phyloP scores from a whole-genome alignment of 148 eudicot species.

The Suaeda aralocaspica region DNA sequence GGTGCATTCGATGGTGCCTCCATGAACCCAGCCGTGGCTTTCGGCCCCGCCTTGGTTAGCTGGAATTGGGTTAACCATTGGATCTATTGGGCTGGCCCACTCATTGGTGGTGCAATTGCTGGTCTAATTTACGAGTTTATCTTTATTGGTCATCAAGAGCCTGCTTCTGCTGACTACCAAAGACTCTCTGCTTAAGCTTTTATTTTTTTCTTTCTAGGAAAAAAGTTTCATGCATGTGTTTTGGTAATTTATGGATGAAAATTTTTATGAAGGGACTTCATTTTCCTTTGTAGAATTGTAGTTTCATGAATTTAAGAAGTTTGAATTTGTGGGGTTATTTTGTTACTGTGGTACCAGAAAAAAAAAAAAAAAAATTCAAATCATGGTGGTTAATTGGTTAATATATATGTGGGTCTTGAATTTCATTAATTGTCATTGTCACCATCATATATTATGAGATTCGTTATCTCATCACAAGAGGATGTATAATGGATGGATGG shows the following conservation, averaged over 20 bases:
- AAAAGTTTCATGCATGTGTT: background rate
- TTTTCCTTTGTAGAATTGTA: background rate
- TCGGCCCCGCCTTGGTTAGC: slow-evolving; percentile 58
- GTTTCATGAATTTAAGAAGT: background rate
- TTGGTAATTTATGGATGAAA: background rate
- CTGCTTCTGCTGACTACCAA: slow-evolving; percentile 27
- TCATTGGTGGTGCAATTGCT: slow-evolving; percentile 49
- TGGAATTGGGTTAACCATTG: slow-evolving; percentile 54
- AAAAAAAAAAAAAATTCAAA: background rate
- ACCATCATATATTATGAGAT: slow-evolving; percentile 2
- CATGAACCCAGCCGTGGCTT: slow-evolving; percentile 62
- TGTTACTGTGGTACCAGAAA: background rate
- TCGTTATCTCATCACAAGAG: background rate
- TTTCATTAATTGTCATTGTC: background rate
- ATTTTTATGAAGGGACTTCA: background rate
- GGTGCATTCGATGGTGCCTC: slow-evolving; percentile 60
- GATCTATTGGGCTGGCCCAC: slow-evolving; percentile 60
- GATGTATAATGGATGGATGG: background rate
- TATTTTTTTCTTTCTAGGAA: too few species aligned
- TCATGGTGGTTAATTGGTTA: slow-evolving; percentile 1
- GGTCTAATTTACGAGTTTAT: slow-evolving; percentile 41
- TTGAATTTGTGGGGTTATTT: background rate
- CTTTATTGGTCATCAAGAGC: slow-evolving; percentile 30
- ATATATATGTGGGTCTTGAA: background rate
- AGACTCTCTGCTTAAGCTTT: slow-evolving; percentile 21